Evolutionary conservation across 2,329 filamentous ascomycete genomes (phyloP), one percentile per base, ranked within the genome.

Genomic region (Cladobotryum mycophilum): DNA sequence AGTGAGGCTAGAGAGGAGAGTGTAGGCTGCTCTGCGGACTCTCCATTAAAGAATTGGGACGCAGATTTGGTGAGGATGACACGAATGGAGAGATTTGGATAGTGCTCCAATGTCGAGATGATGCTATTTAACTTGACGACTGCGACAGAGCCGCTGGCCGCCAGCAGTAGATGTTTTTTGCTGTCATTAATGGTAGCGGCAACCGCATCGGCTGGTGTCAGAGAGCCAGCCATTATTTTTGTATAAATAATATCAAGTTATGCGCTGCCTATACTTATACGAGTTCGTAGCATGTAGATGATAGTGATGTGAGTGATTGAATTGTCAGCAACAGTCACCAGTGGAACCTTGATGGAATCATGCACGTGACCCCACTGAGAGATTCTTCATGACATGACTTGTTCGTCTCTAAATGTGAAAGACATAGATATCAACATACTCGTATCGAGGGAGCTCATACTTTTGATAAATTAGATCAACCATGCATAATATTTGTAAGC

Each of bases 61-160:
- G 92, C 88, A 1, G 85, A 82, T 33, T 79, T 69, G 3, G 90
- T 95, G 53, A 97, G 76, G 53, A 97, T 72, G 48, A 97, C 72
- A n/a, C 90, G 86, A 65, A 97, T 89, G 9, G 88, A 89, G 51
- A 96, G 74, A 44, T 70, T 77, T 63, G 56, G 64, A 60, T 59
- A 76, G 41, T 64, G 58, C 14, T 69, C 74, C 4, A 91, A 76
- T 2, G 82, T 75, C 15, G 70, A 61, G 53, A 86, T 74, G 57
- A 91, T 88, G 37, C 79, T 72, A 2, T 82, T 82, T 3, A 89
- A 72, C 64, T 96, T 96, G 62, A 96, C 95, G 6, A 88, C 89
- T 13, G 91, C 91, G n/a, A 95, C 89, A 1, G 86, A 76, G 25
- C 74, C 71, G 6, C 63, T 65, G 5, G 70, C 70, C 0, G 72